phyloP scores from a whole-genome alignment of 2,329 filamentous ascomycete genomes.

The Pseudogymnoascus sp. region DNA sequence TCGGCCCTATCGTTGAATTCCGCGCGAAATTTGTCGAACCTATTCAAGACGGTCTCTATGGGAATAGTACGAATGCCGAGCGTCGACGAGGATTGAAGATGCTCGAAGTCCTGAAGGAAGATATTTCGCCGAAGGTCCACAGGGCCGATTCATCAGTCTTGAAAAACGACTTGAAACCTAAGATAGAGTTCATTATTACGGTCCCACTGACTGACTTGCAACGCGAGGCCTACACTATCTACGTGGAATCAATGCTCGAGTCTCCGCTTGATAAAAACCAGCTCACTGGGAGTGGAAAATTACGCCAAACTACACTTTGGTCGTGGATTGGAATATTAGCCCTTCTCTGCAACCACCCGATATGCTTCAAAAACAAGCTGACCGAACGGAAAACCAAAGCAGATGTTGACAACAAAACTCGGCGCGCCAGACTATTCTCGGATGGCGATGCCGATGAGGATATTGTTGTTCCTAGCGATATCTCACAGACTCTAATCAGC shows the following conservation, averaged over 20 bases:
- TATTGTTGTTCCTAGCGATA: not conserved
- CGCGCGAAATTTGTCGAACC: slow-evolving; percentile 58
- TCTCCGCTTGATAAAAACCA: slow-evolving; percentile 16
- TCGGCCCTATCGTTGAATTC: slow-evolving; percentile 64
- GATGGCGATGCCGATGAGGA: slow-evolving; percentile 13
- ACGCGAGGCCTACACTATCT: slow-evolving; percentile 48
- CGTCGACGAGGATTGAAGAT: slow-evolving; percentile 54
- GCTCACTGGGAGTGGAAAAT: slow-evolving; percentile 26
- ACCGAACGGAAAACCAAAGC: slow-evolving; percentile 26
- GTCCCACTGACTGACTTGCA: slow-evolving; percentile 63
- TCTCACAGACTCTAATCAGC: not conserved
- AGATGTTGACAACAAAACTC: not conserved
- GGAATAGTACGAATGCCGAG: slow-evolving; percentile 49
- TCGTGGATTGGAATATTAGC: slow-evolving; percentile 44
- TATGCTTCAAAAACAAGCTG: slow-evolving; percentile 36
- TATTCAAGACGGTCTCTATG: slow-evolving; percentile 62
- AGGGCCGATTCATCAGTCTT: slow-evolving; percentile 63
- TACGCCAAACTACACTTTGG: slow-evolving; percentile 39
- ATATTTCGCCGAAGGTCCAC: slow-evolving; percentile 70
- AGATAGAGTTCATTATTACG: slow-evolving; percentile 74
- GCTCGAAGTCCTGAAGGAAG: slow-evolving; percentile 60
- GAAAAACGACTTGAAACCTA: slow-evolving; percentile 58
- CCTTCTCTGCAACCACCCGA: slow-evolving; percentile 51
- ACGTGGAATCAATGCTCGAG: slow-evolving; percentile 33
- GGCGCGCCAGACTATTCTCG: not conserved